Evolutionary conservation across 2,329 filamentous ascomycete species (phyloP), one percentile per base, ranked within the genome.

Genomic region (Hypoxylon sp.): DNA sequence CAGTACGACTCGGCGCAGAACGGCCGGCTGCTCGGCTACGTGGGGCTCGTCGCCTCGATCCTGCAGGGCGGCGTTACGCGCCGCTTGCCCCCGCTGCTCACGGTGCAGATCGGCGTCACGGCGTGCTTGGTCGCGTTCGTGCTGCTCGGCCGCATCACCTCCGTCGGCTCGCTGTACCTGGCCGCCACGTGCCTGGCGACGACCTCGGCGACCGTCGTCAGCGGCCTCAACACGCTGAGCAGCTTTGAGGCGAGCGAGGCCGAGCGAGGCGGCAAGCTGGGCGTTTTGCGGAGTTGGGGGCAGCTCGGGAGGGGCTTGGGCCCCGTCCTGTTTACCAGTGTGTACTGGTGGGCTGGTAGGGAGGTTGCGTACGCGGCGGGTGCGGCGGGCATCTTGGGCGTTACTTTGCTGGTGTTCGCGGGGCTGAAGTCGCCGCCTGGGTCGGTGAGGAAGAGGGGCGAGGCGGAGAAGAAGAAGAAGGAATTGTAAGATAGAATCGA

Each of bases 331-430:
- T 99, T 99, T 78, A 98, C 96, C 68, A 93, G 93, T 52, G 84
- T 99, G 61, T 99, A 99, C 82, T 99, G 96, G 96, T 99, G 96
- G 96, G 94, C 93, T 5, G 96, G 96, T 0, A 85, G 96, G 50
- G 91, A 97, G 76, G 86, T 90, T 10, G 96, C 96, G 1, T 99
- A 98, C 79, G 85, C 84, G 0, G 85, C 93, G 74, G 96, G 96
- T 3, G 92, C 93, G 0, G 84, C 88, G 11, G 94, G 93, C 4
- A 97, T 98, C 83, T 80, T 92, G 4, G 88, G 84, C 0, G 94
- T 98, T 10, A 86, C 87, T 48, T 85, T 84, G 10, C 80, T 93
- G 23, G 93, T 91, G 0, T 91, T 97, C 77, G 85, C 87, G 19
- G 87, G 87, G 0, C 80, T 98, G 69, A 93, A 90, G 81, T 85